A percentile compares a stretch with the other conserved stretches of the same genome.
Conservation (phyloP, 2,329 filamentous ascomycete species). For the Colletotrichum sp. region DNA sequence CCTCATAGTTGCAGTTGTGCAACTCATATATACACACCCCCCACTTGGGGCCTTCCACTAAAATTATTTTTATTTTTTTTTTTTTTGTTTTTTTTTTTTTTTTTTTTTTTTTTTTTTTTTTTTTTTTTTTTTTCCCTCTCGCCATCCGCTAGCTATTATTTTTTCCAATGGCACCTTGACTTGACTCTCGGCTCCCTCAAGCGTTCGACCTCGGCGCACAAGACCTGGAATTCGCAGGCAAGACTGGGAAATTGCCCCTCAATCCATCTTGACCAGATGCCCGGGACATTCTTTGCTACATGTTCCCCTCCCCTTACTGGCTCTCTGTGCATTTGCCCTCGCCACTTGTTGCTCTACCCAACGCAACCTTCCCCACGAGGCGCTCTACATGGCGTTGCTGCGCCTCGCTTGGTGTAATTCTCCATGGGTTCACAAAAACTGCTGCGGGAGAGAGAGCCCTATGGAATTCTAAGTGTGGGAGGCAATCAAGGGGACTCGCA, state of each 20-base stretch:
- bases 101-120: too few species aligned
- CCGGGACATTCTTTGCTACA: not conserved
- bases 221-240: not conserved
- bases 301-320: not conserved
- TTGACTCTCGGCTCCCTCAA: not conserved
- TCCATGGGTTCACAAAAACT: not conserved
- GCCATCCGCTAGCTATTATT: not conserved
- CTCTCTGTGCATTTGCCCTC: not conserved
- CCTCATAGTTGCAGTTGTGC: too few species aligned
- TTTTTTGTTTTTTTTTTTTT: too few species aligned
- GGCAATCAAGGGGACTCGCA: not conserved
- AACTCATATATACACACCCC: too few species aligned
- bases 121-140: too few species aligned
- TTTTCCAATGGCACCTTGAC: not conserved
- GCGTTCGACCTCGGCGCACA: not conserved
- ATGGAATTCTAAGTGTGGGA: not conserved
- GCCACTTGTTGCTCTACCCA: not conserved
- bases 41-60: too few species aligned
- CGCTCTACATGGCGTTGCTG: not conserved
- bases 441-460: not conserved
- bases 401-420: not conserved
- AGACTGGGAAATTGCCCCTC: not conserved
- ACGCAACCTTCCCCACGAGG: not conserved
- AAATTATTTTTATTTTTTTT: too few species aligned
- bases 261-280: not conserved